Conservation (phyloP, 345 rosid genomes). For the Excoecaria cochinchinensis region DNA sequence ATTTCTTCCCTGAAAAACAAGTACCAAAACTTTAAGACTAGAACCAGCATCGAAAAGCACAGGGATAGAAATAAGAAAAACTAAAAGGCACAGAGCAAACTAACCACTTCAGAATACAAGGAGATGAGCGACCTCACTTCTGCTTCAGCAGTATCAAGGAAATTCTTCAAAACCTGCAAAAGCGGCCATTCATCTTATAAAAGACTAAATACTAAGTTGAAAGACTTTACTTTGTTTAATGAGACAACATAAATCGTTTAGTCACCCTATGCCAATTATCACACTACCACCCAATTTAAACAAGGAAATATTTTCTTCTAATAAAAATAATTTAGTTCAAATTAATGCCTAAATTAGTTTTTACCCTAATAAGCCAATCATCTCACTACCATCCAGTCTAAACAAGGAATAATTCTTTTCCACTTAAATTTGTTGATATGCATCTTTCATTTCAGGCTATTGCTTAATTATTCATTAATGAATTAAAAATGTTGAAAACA, state of each 20-base stretch:
- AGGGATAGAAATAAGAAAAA: conserved; percentile 1
- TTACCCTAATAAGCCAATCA: neutral
- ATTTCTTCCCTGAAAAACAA: conserved; percentile 76
- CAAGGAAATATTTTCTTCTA: neutral
- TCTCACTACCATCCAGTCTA: neutral
- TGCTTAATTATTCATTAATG: neutral
- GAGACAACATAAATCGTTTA: neutral
- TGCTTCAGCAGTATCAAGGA: conserved; percentile 88
- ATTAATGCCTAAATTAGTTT: neutral
- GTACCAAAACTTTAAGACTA: conserved; percentile 9
- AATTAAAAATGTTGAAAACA: too few species aligned
- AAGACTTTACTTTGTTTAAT: neutral
- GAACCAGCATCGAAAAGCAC: conserved; percentile 10
- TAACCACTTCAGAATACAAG: conserved; percentile 86
- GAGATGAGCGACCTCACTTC: conserved; percentile 75
- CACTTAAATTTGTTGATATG: neutral
- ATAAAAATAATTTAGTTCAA: neutral
- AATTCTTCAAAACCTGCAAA: conserved; percentile 67
- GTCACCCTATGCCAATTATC: neutral
- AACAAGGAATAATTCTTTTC: neutral
- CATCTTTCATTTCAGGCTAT: neutral
- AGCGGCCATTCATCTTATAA: conserved; percentile 1
- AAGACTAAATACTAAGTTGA: neutral
- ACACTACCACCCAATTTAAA: neutral
- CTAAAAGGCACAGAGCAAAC: conserved; percentile 23